These are phyloP conservation scores for Lentinula sp. DNA, from an alignment of 768 basidiomycete species.

Conservation along the genomic window DNA sequence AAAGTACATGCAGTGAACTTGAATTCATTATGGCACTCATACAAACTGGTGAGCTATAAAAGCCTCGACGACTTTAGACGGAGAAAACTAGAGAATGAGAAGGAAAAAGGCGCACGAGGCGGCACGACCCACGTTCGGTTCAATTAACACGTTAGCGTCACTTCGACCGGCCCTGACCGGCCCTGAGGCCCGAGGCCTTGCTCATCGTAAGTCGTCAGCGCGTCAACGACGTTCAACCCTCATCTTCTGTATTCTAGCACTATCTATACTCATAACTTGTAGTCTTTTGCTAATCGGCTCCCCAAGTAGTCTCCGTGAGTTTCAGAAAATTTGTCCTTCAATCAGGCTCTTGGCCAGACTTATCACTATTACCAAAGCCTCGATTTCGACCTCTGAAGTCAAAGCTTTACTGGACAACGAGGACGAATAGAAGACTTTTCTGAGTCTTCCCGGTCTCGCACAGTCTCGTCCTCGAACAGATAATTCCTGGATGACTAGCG, in stretches of 20 bases:
- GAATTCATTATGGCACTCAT: no score
- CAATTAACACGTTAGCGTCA: no score
- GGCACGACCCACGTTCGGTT: no score
- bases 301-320: background rate
- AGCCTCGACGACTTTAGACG: no score
- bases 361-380: background rate
- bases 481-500: conserved; percentile 47
- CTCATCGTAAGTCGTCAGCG: no score
- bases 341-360: background rate
- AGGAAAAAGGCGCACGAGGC: no score
- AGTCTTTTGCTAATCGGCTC: background rate
- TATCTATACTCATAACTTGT: background rate
- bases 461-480: background rate
- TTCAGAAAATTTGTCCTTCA: background rate
- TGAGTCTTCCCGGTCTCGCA: conserved; percentile 16
- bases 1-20: no score
- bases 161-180: no score
- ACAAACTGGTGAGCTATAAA: no score
- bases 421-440: conserved; percentile 1
- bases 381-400: background rate
- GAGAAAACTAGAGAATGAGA: no score
- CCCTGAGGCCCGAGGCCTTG: no score
- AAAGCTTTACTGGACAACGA: background rate
- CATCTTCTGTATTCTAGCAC: background rate
- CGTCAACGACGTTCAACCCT: background rate